These are phyloP conservation scores for Ustilago trichophora DNA, from an alignment of 1,284 basidiomycete genomes.

Conservation along the genomic window DNA sequence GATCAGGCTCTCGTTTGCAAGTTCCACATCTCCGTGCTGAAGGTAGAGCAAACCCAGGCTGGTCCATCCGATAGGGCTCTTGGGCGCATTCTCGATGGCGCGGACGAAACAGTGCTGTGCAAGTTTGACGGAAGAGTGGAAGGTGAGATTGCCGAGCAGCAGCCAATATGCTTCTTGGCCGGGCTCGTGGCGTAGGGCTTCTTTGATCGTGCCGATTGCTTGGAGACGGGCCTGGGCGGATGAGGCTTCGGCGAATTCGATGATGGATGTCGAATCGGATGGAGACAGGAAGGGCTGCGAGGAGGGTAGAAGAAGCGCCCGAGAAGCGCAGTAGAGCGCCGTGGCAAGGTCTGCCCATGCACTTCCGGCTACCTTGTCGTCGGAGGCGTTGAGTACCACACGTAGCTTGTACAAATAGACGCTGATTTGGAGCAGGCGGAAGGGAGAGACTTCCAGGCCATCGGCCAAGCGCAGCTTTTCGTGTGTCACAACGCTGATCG, in stretches of 20 bases:
- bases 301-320: conserved; percentile 10
- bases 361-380: conserved; percentile 49
- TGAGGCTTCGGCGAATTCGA: conserved; percentile 66
- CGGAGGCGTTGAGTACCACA: conserved; percentile 48
- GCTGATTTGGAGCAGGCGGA: conserved; percentile 24
- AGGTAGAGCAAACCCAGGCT: conserved; percentile 90
- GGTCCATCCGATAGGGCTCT: conserved; percentile 77
- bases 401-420: conserved; percentile 60
- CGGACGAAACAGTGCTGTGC: conserved; percentile 93
- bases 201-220: conserved; percentile 75
- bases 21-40: conserved; percentile 78
- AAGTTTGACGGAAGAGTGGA: conserved; percentile 74
- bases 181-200: conserved; percentile 80
- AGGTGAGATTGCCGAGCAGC: conserved; percentile 79
- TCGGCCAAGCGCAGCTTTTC: conserved; percentile 8
- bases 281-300: conserved; percentile 68
- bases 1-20: conserved; percentile 86
- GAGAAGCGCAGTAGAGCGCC: conserved; percentile 43
- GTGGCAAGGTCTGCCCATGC: conserved; percentile 65
- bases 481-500: conserved; percentile 41
- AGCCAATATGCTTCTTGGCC: conserved; percentile 83
- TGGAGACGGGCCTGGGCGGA: conserved; percentile 70
- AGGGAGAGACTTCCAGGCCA: conserved; percentile 10
- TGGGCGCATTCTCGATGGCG: conserved; percentile 83
- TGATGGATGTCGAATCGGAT: conserved; percentile 64